Evolutionary conservation across 352 stramenopile species (phyloP).

Genomic region (Globisporangium okanoganense): DNA sequence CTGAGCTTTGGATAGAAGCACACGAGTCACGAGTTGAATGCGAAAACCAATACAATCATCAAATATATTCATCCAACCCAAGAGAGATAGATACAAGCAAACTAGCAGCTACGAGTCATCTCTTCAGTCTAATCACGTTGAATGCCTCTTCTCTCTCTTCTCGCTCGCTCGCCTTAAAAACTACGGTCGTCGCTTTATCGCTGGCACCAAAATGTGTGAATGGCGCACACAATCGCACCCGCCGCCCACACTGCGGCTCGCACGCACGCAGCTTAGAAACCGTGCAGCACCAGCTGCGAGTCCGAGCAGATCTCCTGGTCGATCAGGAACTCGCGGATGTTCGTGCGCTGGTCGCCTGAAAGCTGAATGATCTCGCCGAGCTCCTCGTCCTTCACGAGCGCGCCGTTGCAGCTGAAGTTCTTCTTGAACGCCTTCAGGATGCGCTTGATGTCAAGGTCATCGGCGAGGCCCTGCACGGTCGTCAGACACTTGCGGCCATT

Average conservation of each 20-base stretch:
- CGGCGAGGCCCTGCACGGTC: conserved; percentile 96
- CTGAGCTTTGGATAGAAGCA: background rate
- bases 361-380: conserved; percentile 99
- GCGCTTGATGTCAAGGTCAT: conserved; percentile 98
- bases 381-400: conserved; percentile 98
- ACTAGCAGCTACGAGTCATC: background rate
- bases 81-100: background rate
- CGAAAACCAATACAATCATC: conserved; percentile 16
- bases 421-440: conserved; percentile 99
- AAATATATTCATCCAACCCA: conserved; percentile 20
- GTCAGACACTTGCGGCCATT: conserved; percentile 99
- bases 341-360: conserved; percentile 98
- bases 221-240: background rate
- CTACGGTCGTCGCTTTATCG: background rate
- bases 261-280: conserved; percentile 88
- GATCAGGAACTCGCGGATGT: conserved; percentile 98
- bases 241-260: background rate
- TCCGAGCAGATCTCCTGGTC: conserved; percentile 99
- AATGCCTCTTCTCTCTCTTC: background rate
- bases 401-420: conserved; percentile 99
- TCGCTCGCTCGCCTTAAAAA: conserved; percentile 1
- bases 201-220: background rate
- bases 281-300: conserved; percentile 95
- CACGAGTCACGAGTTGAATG: background rate
- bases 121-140: conserved; percentile 4